Evolutionary conservation across 1,284 basidiomycete genomes (phyloP).

Genomic region (Cutaneotrichosporon dermatis): DNA sequence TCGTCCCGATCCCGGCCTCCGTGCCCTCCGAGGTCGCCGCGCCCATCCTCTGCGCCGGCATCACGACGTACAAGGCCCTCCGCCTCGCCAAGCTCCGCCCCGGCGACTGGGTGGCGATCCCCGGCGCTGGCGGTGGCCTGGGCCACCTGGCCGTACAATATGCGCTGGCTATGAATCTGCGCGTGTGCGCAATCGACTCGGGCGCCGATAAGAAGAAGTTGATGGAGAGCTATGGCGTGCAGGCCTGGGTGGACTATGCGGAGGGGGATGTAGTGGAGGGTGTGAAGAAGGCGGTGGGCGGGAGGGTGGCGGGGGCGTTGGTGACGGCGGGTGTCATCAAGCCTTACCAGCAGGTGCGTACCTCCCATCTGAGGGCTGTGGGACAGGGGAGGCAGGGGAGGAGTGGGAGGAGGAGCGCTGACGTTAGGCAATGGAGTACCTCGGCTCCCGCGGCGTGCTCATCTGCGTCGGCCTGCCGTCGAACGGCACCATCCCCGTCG

Average conservation of each 20-base stretch:
- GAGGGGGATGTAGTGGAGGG: constrained; percentile 15
- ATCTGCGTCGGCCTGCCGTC: background rate
- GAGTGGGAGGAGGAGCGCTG: background rate
- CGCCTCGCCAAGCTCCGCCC: constrained; percentile 63
- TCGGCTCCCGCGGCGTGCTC: background rate
- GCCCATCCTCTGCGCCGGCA: constrained; percentile 71
- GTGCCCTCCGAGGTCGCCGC: constrained; percentile 67
- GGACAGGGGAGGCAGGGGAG: background rate
- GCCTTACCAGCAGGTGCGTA: constrained; percentile 1
- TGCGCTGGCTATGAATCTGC: constrained; percentile 65
- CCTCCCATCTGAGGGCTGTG: no score
- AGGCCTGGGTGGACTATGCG: constrained; percentile 74
- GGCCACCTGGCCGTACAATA: constrained; percentile 64
- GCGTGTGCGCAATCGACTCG: constrained; percentile 69
- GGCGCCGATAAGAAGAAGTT: constrained; percentile 48
- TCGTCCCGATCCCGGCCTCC: constrained; percentile 68
- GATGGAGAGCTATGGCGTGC: constrained; percentile 59
- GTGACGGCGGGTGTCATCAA: background rate
- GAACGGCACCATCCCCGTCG: background rate
- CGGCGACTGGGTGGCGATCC: constrained; percentile 75
- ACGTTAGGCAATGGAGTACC: background rate
- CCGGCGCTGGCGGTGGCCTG: constrained; percentile 49
- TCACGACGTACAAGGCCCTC: constrained; percentile 64
- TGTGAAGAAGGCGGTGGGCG: constrained; percentile 26
- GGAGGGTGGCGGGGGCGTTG: background rate